These are phyloP conservation scores for Candida quercuum DNA, from an alignment of 805 yeast species.

Conservation along the genomic window DNA sequence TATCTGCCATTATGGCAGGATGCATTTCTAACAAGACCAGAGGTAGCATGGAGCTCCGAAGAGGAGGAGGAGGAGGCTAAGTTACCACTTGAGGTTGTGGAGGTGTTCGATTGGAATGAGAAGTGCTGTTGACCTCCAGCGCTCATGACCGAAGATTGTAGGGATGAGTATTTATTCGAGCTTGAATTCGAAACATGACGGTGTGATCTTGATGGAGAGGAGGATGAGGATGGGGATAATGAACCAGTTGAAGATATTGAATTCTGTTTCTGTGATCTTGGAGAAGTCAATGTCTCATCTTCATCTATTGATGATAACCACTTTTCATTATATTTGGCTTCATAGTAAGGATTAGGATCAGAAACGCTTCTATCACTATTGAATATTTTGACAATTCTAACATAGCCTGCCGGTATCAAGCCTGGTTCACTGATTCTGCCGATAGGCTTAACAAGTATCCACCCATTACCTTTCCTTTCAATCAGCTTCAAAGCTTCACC, in stretches of 20 bases:
- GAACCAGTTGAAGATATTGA: too few species aligned
- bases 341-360: too few species aligned
- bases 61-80: background rate
- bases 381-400: slow-evolving; percentile 38
- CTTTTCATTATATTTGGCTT: too few species aligned
- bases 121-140: slow-evolving; percentile 8
- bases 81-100: background rate
- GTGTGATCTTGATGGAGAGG: background rate
- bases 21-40: slow-evolving; percentile 35
- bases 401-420: slow-evolving; percentile 46
- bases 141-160: slow-evolving; percentile 6
- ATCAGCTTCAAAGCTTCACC: slow-evolving; percentile 51
- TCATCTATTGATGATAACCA: too few species aligned
- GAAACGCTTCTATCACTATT: too few species aligned
- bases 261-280: too few species aligned
- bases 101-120: slow-evolving; percentile 8
- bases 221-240: background rate
- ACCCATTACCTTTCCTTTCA: slow-evolving; percentile 44
- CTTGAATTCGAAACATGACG: background rate
- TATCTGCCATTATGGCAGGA: slow-evolving; percentile 37
- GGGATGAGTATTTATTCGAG: slow-evolving; percentile 2
- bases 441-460: slow-evolving; percentile 53
- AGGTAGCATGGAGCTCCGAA: slow-evolving; percentile 10
- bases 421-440: slow-evolving; percentile 42
- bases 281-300: too few species aligned